phyloP scores from a whole-genome alignment of 78 protist genomes.

The Creolimax fragrantissima region DNA sequence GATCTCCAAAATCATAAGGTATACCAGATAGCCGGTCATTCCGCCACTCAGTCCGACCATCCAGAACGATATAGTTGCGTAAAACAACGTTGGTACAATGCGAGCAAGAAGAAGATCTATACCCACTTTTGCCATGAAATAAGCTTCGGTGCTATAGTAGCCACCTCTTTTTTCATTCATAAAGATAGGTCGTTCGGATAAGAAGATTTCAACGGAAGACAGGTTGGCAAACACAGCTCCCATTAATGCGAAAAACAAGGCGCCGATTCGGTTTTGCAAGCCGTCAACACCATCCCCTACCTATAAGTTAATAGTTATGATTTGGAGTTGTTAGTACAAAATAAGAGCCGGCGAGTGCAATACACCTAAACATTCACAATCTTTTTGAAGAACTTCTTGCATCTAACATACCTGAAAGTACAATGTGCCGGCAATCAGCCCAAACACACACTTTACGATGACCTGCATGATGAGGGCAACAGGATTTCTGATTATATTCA shows the following conservation, averaged over 20 bases:
- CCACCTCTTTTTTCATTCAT: not conserved
- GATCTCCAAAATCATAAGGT: not conserved
- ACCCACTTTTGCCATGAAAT: not conserved
- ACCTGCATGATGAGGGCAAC: not conserved
- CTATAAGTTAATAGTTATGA: not conserved
- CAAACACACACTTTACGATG: not conserved
- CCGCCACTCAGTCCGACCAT: not conserved
- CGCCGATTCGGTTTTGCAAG: not conserved
- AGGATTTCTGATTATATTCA: not conserved
- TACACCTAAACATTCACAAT: no score
- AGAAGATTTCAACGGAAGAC: not conserved
- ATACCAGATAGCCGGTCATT: not conserved
- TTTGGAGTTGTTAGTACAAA: no score
- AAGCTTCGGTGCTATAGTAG: not conserved
- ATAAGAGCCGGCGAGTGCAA: no score
- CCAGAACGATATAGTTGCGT: not conserved
- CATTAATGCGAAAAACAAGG: constrained; percentile 5
- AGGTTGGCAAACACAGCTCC: not conserved
- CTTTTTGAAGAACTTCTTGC: no score
- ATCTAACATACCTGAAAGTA: not conserved
- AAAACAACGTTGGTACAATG: not conserved
- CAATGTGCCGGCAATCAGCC: not conserved
- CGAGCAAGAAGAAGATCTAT: not conserved
- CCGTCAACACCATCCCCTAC: not conserved
- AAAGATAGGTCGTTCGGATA: constrained; percentile 1